Evolutionary conservation across 2,329 filamentous ascomycete species (phyloP), one percentile per base, ranked within the genome.

Genomic region (Pestalotiopsis sp.): DNA sequence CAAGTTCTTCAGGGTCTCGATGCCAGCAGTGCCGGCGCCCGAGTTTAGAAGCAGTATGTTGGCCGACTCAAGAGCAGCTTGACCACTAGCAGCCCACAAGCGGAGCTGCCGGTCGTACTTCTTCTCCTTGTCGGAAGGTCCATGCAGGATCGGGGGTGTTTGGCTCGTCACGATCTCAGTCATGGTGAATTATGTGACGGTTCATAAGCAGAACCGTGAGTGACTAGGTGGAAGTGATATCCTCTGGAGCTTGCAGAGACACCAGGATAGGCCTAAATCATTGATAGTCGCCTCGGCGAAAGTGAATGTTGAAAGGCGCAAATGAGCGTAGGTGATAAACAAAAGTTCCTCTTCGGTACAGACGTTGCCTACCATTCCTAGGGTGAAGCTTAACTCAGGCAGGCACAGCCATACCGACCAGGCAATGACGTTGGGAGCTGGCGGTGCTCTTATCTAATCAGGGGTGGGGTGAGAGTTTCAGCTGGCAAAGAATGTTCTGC

Each of bases 1-100:
- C n/a, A 99, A 89, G 78, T 99, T 99, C 86, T 99, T 99, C 71
- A 99, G 87, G 0, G 95, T 91, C 81, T 99, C 96, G 13, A 97
- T 87, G 14, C 95, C 96, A 41, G 94, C 93, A 2, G 94, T 93
- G 11, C 95, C 95, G n/a, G 92, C 83, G 2, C 94, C 92, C 0
- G 92, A 93, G 81, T 97, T 98, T 70, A 99, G 84, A 4, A 99
- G 87, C 13, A 98, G 88, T n/a, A 99, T 91, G 74, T 97, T 93
- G 25, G 96, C 93, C 68, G 94, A 90, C 80, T 99, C 97, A 2
- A 99, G 86, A 17, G 95, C 95, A 73, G 92, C 88, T 79, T 99
- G 96, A 20, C 96, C 96, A 65, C 90, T 94, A 57, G 95, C 94
- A 71, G 95, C 97, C 96, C 96, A 99, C 14, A 99, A 85, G 66